Conservation (phyloP, 257 asterid species). For the Plectranthus barbatus region DNA sequence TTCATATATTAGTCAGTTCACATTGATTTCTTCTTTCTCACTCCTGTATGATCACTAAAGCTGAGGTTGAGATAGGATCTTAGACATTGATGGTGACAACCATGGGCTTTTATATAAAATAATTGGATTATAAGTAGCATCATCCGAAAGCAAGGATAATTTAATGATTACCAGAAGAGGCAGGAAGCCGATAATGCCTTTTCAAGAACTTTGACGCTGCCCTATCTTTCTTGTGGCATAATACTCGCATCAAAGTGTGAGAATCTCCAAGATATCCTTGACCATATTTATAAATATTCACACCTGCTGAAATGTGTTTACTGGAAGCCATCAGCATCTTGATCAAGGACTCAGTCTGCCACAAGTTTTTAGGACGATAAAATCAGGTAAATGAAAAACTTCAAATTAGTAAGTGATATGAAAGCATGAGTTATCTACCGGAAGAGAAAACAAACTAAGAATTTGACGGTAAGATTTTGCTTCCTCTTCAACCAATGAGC, state of each 20-base stretch:
- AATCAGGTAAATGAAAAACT: slow-evolving; percentile 10
- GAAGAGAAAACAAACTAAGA: slow-evolving; percentile 61
- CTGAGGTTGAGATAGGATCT: background rate
- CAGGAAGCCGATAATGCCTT: slow-evolving; percentile 68
- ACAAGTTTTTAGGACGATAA: slow-evolving; percentile 5
- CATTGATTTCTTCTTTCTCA: background rate
- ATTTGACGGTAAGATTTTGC: slow-evolving; percentile 70
- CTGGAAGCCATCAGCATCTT: slow-evolving; percentile 80
- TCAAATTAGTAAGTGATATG: slow-evolving; percentile 1
- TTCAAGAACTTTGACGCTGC: slow-evolving; percentile 85
- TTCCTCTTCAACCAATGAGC: slow-evolving; percentile 73
- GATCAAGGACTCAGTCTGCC: slow-evolving; percentile 73
- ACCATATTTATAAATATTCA: slow-evolving; percentile 33
- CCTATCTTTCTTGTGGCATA: slow-evolving; percentile 90
- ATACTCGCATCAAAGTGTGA: slow-evolving; percentile 71
- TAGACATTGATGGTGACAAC: background rate
- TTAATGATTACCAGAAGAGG: slow-evolving; percentile 66
- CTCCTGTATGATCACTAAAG: background rate
- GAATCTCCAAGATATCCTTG: slow-evolving; percentile 60
- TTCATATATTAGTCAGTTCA: background rate
- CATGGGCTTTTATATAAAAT: background rate
- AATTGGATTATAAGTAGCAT: background rate
- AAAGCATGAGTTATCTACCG: slow-evolving; percentile 35
- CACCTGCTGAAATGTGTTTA: slow-evolving; percentile 49
- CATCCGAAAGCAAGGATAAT: background rate